Evolutionary conservation across 2,329 filamentous ascomycete species (phyloP).

Genomic region (Scopulariopsis brevicaulis): DNA sequence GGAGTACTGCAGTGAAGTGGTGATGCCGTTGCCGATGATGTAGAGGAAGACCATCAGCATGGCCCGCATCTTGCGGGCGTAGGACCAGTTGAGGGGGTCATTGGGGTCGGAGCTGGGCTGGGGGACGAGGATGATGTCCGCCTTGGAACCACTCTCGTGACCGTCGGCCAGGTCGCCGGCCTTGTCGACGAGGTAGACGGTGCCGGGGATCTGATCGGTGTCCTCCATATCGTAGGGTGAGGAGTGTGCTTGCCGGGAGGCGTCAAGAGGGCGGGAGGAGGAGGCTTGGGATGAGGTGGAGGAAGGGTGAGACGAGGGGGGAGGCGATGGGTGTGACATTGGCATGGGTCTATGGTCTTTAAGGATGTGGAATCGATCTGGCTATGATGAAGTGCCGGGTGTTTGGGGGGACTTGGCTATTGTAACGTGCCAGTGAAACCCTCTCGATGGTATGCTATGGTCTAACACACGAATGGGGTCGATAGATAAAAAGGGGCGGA

Average conservation of each 20-base stretch:
- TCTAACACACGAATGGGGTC: no score
- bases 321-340: background rate
- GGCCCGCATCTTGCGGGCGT: slow-evolving; percentile 28
- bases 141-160: background rate
- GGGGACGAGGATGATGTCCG: slow-evolving; percentile 39
- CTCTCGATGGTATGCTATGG: no score
- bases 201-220: background rate
- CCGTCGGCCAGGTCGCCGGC: background rate
- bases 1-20: slow-evolving; percentile 18
- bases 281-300: background rate
- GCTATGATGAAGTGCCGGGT: no score
- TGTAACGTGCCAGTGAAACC: no score
- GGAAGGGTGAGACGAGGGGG: background rate
- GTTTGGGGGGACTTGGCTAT: no score
- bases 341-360: background rate
- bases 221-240: background rate
- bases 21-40: slow-evolving; percentile 9
- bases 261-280: background rate
- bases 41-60: slow-evolving; percentile 19
- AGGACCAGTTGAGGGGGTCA: slow-evolving; percentile 39
- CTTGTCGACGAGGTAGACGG: background rate
- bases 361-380: background rate
- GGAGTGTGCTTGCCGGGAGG: background rate
- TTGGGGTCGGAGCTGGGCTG: slow-evolving; percentile 39
- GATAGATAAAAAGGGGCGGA: no score